Base-by-base conservation (phyloP, 768 basidiomycete species). In the Gymnopilus dilepis region DNA sequence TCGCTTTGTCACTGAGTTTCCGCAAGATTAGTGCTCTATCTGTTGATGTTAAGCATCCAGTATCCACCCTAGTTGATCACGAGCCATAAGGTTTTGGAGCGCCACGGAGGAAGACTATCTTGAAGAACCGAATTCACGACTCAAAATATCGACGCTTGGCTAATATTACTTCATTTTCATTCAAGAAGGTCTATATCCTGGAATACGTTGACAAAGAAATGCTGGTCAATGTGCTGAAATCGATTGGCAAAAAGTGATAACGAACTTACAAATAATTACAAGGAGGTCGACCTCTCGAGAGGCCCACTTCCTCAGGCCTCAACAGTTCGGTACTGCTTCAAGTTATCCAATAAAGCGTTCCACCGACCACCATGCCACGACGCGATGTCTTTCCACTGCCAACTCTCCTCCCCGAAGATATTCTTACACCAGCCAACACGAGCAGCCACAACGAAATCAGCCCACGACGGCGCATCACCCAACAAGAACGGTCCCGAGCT, bases 351-450 rank as follows among this genome's bases (percentile, higher is more conserved):
- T 4, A 33, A 2, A 11, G 3, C 28, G 6, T 19, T 40, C 78
- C 77, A 77, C 31, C 72, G 65, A 6, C 77, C 77, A 9, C 63
- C 68, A 34, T 76, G 60, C 73, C 70, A 75, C 9, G 30, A 57
- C 48, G 55, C 60, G 33, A 79, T 55, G 12, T 70, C 65, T 34
- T 69, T 70, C 77, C 77, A 80, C 60, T 74, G 71, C 47, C 57
- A 57, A 55, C 76, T 76, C 6, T 74, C 71, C 40, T 71, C 69
- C 8, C 75, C 74, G 40, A 66, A 70, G 1, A 74, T 19, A 1
- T 55, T 60, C 61, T 65, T 74, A 15, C 71, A 43, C 71, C 73
- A 76, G 0, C 68, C 30, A 7, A 78, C 24, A 31, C 61, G 69
- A 9, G 58, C 61, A 1, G 62, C 78, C 9, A 76, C 58, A 3